Evolutionary conservation across 441 rosid species (phyloP).

Genomic region (Pelargonium citronellum): DNA sequence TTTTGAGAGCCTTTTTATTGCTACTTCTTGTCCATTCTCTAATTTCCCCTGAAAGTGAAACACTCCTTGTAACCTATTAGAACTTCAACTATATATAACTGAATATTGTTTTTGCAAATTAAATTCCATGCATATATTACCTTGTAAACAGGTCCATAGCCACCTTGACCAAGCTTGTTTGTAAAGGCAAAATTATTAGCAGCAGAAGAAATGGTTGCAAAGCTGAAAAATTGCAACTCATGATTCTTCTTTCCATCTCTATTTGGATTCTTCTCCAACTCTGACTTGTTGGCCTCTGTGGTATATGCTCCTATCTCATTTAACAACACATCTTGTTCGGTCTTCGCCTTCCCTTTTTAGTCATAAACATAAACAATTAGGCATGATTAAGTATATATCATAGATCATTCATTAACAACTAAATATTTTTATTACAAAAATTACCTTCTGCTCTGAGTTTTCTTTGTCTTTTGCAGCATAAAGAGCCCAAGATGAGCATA

Average conservation of each 20-base stretch:
- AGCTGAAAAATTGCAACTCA: not conserved
- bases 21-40: conserved; percentile 32
- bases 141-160: conserved; percentile 17
- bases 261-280: no score
- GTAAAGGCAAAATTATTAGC: conserved; percentile 14
- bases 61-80: conserved; percentile 2
- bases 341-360: no score
- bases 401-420: no score
- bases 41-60: conserved; percentile 29
- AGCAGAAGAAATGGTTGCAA: conserved; percentile 12
- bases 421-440: no score
- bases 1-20: conserved; percentile 31
- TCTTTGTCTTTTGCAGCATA: no score
- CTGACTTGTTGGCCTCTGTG: conserved; percentile 25
- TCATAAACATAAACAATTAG: no score
- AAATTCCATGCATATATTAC: conserved; percentile 13
- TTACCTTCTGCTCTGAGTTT: no score
- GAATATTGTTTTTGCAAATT: conserved; percentile 14
- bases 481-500: no score
- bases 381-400: no score
- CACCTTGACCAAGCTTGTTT: conserved; percentile 28
- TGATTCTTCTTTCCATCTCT: no score
- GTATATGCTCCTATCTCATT: not conserved
- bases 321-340: no score
- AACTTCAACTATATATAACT: no score